Percentiles rank a stretch among this genome's conserved stretches.
These are phyloP conservation scores for Delonix regia DNA, from an alignment of 306 rosid species.

Conservation along the genomic window DNA sequence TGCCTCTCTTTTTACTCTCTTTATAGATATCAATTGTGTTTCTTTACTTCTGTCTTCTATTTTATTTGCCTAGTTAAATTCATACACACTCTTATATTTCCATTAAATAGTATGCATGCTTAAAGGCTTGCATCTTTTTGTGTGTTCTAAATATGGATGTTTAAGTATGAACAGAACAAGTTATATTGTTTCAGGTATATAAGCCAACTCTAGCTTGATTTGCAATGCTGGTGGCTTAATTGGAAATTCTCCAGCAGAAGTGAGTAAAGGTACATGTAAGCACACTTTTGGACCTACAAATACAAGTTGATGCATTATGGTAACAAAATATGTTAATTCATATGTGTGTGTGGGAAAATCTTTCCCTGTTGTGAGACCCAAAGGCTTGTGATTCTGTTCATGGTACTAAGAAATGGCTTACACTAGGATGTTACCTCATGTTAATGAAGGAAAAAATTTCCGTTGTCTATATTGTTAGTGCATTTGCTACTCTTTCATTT, in stretches of 20 bases:
- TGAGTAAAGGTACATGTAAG: constrained; percentile 68
- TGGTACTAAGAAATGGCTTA: constrained; percentile 30
- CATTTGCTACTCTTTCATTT: constrained; percentile 7
- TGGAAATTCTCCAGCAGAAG: constrained; percentile 91
- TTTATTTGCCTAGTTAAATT: constrained; percentile 18
- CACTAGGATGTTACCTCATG: constrained; percentile 6
- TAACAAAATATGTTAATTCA: constrained; percentile 6
- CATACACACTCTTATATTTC: background rate
- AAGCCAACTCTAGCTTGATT: constrained; percentile 77
- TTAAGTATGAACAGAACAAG: background rate
- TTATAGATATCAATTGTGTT: background rate
- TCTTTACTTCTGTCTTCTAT: background rate
- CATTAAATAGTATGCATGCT: background rate
- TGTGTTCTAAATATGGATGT: constrained; percentile 25
- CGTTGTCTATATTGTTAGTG: constrained; percentile 12
- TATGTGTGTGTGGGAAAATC: background rate
- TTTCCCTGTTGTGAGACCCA: background rate
- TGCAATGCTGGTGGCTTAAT: constrained; percentile 75
- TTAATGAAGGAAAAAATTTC: constrained; percentile 10
- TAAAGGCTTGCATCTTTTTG: constrained; percentile 22
- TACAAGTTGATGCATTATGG: constrained; percentile 10
- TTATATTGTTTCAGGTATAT: constrained; percentile 68
- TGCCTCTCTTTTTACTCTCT: background rate
- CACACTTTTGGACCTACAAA: background rate
- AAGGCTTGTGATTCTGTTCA: constrained; percentile 9